Evolutionary conservation across 1,284 basidiomycete species (phyloP).

Genomic region (Ganoderma resinaceum): DNA sequence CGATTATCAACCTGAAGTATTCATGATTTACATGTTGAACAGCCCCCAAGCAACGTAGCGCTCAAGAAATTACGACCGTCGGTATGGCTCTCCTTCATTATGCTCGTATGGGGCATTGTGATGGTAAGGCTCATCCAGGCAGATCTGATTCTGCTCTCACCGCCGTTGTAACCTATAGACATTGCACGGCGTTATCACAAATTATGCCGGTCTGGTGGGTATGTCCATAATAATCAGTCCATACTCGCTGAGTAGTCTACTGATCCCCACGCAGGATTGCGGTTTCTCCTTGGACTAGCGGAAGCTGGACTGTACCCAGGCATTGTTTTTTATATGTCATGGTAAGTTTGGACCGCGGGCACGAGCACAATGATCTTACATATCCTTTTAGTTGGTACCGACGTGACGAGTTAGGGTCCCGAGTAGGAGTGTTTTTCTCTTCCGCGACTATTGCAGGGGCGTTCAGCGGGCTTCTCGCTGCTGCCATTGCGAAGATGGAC

Average conservation of each 20-base stretch:
- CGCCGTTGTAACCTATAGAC: slow-evolving; percentile 31
- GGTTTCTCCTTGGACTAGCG: slow-evolving; percentile 44
- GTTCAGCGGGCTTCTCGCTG: slow-evolving; percentile 70
- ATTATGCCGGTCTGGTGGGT: slow-evolving; percentile 43
- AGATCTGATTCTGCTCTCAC: background rate
- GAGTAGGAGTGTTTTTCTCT: slow-evolving; percentile 71
- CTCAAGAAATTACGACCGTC: slow-evolving; percentile 49
- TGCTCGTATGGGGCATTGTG: slow-evolving; percentile 42
- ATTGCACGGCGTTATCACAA: slow-evolving; percentile 40
- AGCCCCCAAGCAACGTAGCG: slow-evolving; percentile 47
- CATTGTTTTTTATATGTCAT: slow-evolving; percentile 47
- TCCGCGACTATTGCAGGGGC: slow-evolving; percentile 74
- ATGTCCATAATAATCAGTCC: slow-evolving; percentile 1
- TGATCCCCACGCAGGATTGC: slow-evolving; percentile 35
- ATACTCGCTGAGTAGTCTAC: background rate
- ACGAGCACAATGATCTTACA: background rate
- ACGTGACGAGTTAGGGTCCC: slow-evolving; percentile 64
- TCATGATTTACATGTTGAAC: background rate
- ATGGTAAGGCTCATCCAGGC: slow-evolving; percentile 33
- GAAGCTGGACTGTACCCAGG: slow-evolving; percentile 48
- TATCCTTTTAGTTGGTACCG: slow-evolving; percentile 46
- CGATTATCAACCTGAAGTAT: background rate
- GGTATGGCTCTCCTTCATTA: slow-evolving; percentile 46
- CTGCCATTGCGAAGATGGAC: slow-evolving; percentile 74
- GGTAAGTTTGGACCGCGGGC: slow-evolving; percentile 31